These are phyloP conservation scores for Polychaeton citri DNA, from an alignment of 2,329 filamentous ascomycete genomes.

Conservation along the genomic window DNA sequence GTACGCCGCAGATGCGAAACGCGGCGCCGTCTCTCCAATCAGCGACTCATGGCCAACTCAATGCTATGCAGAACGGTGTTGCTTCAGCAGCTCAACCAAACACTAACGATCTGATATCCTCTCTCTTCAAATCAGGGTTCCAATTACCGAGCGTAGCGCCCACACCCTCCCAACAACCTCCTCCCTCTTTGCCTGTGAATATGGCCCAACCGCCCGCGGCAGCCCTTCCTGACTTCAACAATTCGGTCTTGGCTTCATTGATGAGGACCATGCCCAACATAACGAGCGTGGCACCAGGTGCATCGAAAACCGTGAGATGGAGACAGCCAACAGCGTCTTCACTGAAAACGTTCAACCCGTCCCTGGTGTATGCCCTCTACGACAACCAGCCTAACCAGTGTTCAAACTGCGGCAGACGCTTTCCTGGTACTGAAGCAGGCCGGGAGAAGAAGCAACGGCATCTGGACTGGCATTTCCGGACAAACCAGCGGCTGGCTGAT, in stretches of 20 bases:
- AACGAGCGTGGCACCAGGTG: constrained; percentile 1
- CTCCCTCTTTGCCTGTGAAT: constrained; percentile 1
- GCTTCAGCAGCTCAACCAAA: not conserved
- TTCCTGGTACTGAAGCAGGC: constrained; percentile 62
- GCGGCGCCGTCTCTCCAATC: constrained; percentile 18
- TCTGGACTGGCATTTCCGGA: constrained; percentile 96
- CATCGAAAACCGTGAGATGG: constrained; percentile 1
- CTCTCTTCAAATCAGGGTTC: not conserved
- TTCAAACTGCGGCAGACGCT: constrained; percentile 80
- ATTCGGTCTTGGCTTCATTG: constrained; percentile 2
- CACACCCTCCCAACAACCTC: constrained; percentile 3
- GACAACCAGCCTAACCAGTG: constrained; percentile 76
- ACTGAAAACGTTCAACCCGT: constrained; percentile 46
- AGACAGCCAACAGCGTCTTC: constrained; percentile 10
- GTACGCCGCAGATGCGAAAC: constrained; percentile 22
- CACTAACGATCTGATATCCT: not conserved
- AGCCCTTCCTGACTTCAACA: not conserved
- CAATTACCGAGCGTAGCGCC: constrained; percentile 10
- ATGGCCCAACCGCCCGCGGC: constrained; percentile 2
- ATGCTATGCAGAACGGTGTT: constrained; percentile 14
- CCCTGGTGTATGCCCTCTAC: constrained; percentile 62
- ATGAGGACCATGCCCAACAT: constrained; percentile 1
- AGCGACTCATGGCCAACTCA: constrained; percentile 17
- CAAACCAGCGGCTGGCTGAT: constrained; percentile 78
- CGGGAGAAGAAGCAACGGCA: constrained; percentile 78